These are phyloP conservation scores for Xylaria sp. DNA, from an alignment of 2,329 filamentous ascomycete species.

Conservation along the genomic window DNA sequence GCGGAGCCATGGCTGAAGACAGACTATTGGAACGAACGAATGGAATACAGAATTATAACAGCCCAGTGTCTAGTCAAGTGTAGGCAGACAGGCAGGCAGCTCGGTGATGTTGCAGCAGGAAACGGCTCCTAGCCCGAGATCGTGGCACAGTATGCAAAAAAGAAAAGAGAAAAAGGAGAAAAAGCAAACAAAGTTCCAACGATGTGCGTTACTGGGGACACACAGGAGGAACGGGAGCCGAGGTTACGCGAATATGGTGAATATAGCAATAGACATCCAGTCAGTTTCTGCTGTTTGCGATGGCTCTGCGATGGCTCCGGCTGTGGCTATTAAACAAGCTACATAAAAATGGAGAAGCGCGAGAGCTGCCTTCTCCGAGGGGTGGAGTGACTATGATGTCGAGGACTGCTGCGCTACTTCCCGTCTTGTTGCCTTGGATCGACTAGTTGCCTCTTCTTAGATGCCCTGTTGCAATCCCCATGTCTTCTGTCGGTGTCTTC, in stretches of 20 bases:
- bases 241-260: conserved; percentile 1
- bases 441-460: neutral
- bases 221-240: conserved; percentile 1
- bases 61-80: neutral
- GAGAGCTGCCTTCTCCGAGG: conserved; percentile 30
- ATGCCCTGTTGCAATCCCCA: neutral
- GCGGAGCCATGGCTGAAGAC: conserved; percentile 63
- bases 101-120: conserved; percentile 7
- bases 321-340: conserved; percentile 1
- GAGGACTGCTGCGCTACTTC: neutral
- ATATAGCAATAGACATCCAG: conserved; percentile 4
- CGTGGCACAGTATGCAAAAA: conserved; percentile 1
- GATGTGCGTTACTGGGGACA: neutral
- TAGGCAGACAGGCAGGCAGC: neutral
- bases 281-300: conserved; percentile 8
- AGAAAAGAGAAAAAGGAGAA: too few species aligned
- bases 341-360: conserved; percentile 18
- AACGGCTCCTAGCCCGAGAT: conserved; percentile 2
- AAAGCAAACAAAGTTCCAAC: neutral
- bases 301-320: conserved; percentile 2
- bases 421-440: conserved; percentile 11
- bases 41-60: conserved; percentile 2
- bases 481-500: neutral
- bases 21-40: conserved; percentile 12
- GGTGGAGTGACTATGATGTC: conserved; percentile 19